Conservation (phyloP, 177 flowering plant species). For the Vitis hybrid region DNA sequence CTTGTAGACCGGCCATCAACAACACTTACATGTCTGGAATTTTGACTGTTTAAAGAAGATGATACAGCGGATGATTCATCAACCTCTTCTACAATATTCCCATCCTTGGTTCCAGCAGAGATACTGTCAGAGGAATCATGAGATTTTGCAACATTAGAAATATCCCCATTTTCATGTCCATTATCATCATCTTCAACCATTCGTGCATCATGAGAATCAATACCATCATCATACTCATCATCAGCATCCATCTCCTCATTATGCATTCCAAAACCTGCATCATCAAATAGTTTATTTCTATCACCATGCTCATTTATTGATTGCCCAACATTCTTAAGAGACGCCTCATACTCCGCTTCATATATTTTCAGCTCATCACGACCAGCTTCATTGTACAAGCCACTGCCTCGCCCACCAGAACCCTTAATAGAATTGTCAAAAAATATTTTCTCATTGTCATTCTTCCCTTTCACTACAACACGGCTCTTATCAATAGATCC, state of each 20-base stretch:
- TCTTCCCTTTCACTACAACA: conserved; percentile 14
- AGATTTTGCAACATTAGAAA: conserved; percentile 20
- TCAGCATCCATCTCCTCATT: conserved; percentile 43
- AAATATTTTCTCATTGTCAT: conserved; percentile 20
- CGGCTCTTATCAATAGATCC: conserved; percentile 24
- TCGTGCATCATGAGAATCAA: conserved; percentile 59
- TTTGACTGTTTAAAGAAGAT: conserved; percentile 23
- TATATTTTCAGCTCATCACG: conserved; percentile 81
- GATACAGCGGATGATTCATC: conserved; percentile 23
- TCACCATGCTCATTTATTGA: conserved; percentile 20
- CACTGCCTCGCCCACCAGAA: conserved; percentile 33
- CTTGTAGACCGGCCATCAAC: conserved; percentile 32
- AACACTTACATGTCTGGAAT: conserved; percentile 27
- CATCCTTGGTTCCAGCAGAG: conserved; percentile 20
- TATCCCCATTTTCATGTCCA: conserved; percentile 26
- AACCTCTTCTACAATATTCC: conserved; percentile 19
- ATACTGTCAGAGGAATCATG: conserved; percentile 26
- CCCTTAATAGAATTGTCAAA: conserved; percentile 13
- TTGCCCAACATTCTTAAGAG: conserved; percentile 46
- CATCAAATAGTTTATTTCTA: conserved; percentile 23
- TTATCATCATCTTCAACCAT: conserved; percentile 43
- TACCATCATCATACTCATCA: conserved; percentile 84
- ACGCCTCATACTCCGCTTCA: conserved; percentile 89
- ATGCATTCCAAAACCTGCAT: conserved; percentile 20
- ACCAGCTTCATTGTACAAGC: conserved; percentile 94